These are phyloP conservation scores for Crithidia sp. DNA, from an alignment of 208 protist genomes.

Conservation along the genomic window DNA sequence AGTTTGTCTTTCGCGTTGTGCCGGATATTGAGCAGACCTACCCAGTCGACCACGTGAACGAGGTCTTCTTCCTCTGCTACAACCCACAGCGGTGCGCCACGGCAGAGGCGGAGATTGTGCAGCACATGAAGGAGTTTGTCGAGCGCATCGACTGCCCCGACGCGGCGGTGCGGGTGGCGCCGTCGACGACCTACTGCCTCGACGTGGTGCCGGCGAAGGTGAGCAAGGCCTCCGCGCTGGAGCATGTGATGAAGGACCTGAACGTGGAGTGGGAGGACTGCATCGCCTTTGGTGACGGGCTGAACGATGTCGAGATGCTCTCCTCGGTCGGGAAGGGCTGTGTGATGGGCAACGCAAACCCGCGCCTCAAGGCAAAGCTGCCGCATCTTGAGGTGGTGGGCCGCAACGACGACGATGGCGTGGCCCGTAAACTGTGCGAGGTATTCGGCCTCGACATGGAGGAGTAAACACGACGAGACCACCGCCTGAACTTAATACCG, in stretches of 20 bases:
- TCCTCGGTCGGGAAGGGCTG: slow-evolving; percentile 60
- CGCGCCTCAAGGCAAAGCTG: slow-evolving; percentile 53
- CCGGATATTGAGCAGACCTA: slow-evolving; percentile 54
- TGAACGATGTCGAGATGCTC: slow-evolving; percentile 80
- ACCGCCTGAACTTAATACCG: not conserved
- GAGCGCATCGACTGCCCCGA: slow-evolving; percentile 24
- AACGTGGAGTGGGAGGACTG: slow-evolving; percentile 53
- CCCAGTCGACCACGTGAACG: slow-evolving; percentile 56
- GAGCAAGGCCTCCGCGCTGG: slow-evolving; percentile 66
- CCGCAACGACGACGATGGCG: slow-evolving; percentile 67
- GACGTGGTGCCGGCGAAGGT: slow-evolving; percentile 60
- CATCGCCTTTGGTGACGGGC: slow-evolving; percentile 74
- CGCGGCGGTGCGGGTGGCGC: slow-evolving; percentile 45
- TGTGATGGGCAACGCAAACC: slow-evolving; percentile 72
- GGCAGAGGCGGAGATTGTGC: slow-evolving; percentile 43
- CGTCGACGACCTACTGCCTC: slow-evolving; percentile 61
- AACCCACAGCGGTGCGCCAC: slow-evolving; percentile 35
- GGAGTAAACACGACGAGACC: not conserved
- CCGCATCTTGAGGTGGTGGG: slow-evolving; percentile 72
- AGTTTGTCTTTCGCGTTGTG: slow-evolving; percentile 48
- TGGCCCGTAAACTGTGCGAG: slow-evolving; percentile 63
- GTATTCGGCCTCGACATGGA: slow-evolving; percentile 47
- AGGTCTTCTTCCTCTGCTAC: slow-evolving; percentile 76
- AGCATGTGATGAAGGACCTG: slow-evolving; percentile 55
- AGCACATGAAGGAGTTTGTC: slow-evolving; percentile 35